Conservation (phyloP, 148 eudicot species). For the Fagopyrum esculentum region DNA sequence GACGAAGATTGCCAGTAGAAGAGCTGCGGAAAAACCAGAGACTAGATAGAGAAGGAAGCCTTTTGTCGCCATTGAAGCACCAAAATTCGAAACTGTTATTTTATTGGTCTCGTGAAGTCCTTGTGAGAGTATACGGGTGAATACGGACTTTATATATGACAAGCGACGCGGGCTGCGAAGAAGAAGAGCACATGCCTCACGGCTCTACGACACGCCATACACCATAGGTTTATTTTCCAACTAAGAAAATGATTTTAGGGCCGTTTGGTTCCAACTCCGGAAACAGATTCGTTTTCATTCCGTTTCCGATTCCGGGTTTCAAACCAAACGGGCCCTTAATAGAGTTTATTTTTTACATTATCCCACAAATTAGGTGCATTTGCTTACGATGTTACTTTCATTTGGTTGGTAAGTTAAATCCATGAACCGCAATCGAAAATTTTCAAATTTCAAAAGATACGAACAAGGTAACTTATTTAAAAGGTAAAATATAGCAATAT, state of each 20-base stretch:
- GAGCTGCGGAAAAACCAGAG: conserved; percentile 15
- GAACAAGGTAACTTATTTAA: too few species aligned
- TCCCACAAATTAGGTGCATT: too few species aligned
- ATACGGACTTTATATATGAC: neutral
- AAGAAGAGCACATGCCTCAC: neutral
- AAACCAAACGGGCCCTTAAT: too few species aligned
- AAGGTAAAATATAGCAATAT: too few species aligned
- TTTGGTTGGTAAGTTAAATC: too few species aligned
- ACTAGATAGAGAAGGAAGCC: conserved; percentile 13
- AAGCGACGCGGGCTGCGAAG: neutral
- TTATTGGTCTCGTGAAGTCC: neutral
- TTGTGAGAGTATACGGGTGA: neutral
- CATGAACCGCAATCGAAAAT: too few species aligned
- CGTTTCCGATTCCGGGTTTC: too few species aligned
- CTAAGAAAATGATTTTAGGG: neutral
- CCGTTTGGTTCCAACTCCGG: too few species aligned
- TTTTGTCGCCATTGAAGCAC: conserved; percentile 11
- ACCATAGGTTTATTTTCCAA: neutral
- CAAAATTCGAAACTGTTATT: neutral
- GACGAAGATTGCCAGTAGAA: conserved; percentile 7
- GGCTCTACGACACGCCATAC: neutral
- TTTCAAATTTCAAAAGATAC: too few species aligned
- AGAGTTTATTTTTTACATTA: too few species aligned
- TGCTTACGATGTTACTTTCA: too few species aligned
- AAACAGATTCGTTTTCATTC: too few species aligned